Evolutionary conservation across 2,329 filamentous ascomycete genomes (phyloP).

Genomic region (Thermoascus crustaceus): DNA sequence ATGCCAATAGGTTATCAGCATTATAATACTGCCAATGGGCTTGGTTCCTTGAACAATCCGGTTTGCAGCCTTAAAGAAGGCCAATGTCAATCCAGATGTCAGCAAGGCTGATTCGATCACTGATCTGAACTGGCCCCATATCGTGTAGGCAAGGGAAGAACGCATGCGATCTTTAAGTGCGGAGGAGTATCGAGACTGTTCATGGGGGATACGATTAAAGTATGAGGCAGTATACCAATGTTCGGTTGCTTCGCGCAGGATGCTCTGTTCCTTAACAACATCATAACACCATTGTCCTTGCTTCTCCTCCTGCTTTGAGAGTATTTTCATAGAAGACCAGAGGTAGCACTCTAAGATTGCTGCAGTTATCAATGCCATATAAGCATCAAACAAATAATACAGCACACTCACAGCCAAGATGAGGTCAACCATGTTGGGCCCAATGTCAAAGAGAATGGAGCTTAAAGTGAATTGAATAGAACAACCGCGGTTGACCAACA

Average conservation of each 20-base stretch:
- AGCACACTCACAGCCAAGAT: constrained; percentile 53
- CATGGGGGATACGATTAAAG: constrained; percentile 51
- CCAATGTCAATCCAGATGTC: constrained; percentile 41
- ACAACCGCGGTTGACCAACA: constrained; percentile 56
- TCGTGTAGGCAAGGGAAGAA: constrained; percentile 27
- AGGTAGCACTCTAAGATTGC: constrained; percentile 44
- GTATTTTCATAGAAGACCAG: constrained; percentile 38
- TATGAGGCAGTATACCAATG: constrained; percentile 53
- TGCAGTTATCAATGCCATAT: constrained; percentile 46
- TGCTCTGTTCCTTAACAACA: constrained; percentile 42
- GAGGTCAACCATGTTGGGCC: constrained; percentile 56
- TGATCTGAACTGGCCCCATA: constrained; percentile 24
- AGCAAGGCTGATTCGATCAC: constrained; percentile 41
- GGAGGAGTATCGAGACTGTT: constrained; percentile 41
- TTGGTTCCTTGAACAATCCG: constrained; percentile 43
- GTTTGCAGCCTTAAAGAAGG: constrained; percentile 46
- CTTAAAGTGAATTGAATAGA: constrained; percentile 54
- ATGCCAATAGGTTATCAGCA: constrained; percentile 58
- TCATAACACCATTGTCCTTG: constrained; percentile 33
- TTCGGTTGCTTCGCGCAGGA: constrained; percentile 50
- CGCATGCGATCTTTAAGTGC: constrained; percentile 32
- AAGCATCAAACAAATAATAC: constrained; percentile 54
- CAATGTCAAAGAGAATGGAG: constrained; percentile 50
- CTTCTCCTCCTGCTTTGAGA: constrained; percentile 32
- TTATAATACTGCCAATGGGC: constrained; percentile 55